phyloP scores from a whole-genome alignment of 768 basidiomycete genomes.

The Cubamyces lactineus region DNA sequence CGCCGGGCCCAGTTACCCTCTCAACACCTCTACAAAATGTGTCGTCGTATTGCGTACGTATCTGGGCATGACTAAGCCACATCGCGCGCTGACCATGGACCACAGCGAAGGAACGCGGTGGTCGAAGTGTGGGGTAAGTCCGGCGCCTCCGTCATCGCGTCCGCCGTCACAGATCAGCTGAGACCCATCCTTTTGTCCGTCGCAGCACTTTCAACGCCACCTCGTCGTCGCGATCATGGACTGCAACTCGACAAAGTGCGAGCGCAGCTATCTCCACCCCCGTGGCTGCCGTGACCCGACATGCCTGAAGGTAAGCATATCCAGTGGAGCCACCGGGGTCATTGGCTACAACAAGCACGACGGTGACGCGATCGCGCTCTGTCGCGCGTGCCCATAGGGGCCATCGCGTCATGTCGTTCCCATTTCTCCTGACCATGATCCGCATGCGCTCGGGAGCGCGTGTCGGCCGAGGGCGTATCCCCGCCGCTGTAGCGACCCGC shows the following conservation, averaged over 20 bases:
- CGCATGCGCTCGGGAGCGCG: too few relatives aligned
- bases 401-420: neutral
- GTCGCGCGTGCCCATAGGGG: neutral
- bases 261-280: slow-evolving; percentile 64
- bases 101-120: slow-evolving; percentile 77
- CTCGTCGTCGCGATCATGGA: slow-evolving; percentile 74
- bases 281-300: slow-evolving; percentile 53
- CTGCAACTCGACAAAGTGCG: slow-evolving; percentile 66
- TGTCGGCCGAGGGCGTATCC: neutral
- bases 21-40: slow-evolving; percentile 49
- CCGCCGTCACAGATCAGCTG: slow-evolving; percentile 22
- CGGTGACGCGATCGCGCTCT: neutral
- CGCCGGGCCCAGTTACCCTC: neutral
- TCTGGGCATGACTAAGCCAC: slow-evolving; percentile 2
- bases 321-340: slow-evolving; percentile 5
- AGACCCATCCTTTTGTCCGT: slow-evolving; percentile 1
- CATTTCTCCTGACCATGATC: neutral
- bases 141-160: slow-evolving; percentile 16
- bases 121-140: slow-evolving; percentile 66
- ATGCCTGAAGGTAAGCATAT: slow-evolving; percentile 58
- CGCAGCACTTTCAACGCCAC: slow-evolving; percentile 80
- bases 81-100: slow-evolving; percentile 22
- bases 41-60: slow-evolving; percentile 75
- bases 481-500: neutral
- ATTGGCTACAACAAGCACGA: neutral